Evolutionary conservation across 2,329 filamentous ascomycete species (phyloP).

Genomic region (Neonectria neomacrospora): DNA sequence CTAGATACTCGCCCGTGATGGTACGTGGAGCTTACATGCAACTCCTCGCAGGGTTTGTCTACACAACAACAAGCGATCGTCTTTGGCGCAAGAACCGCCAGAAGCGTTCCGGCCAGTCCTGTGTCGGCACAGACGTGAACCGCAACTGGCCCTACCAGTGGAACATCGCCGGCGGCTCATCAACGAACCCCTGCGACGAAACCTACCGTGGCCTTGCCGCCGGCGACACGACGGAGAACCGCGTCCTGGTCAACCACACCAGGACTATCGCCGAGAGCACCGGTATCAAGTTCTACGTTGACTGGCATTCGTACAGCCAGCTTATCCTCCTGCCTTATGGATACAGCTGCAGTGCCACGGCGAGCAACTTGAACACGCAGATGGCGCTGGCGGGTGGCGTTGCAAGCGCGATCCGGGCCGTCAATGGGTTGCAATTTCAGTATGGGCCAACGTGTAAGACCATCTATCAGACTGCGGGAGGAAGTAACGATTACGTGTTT

Average conservation of each 20-base stretch:
- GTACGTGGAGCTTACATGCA: not conserved
- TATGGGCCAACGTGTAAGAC: constrained; percentile 68
- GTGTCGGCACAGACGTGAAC: constrained; percentile 67
- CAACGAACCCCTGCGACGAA: constrained; percentile 62
- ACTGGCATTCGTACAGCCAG: constrained; percentile 73
- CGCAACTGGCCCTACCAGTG: constrained; percentile 70
- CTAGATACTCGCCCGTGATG: accelerated
- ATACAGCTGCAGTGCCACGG: constrained; percentile 63
- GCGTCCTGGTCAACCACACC: constrained; percentile 53
- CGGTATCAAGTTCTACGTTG: constrained; percentile 70
- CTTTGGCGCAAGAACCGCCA: constrained; percentile 72
- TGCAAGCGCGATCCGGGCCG: constrained; percentile 60
- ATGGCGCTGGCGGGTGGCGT: constrained; percentile 60
- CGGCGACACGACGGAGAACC: constrained; percentile 62
- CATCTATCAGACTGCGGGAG: constrained; percentile 67
- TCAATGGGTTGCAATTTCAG: constrained; percentile 53
- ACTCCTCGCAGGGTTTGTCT: constrained; percentile 59
- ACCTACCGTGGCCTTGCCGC: constrained; percentile 58
- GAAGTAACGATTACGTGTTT: constrained; percentile 57
- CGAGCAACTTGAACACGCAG: constrained; percentile 60
- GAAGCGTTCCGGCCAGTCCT: constrained; percentile 51
- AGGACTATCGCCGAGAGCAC: constrained; percentile 48
- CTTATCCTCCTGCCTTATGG: constrained; percentile 68
- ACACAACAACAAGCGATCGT: constrained; percentile 57
- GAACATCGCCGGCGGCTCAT: constrained; percentile 61